A percentile compares a stretch with the other conserved stretches of the same genome.
phyloP scores from a whole-genome alignment of 768 basidiomycete genomes.

The Mycena vulgaris region DNA sequence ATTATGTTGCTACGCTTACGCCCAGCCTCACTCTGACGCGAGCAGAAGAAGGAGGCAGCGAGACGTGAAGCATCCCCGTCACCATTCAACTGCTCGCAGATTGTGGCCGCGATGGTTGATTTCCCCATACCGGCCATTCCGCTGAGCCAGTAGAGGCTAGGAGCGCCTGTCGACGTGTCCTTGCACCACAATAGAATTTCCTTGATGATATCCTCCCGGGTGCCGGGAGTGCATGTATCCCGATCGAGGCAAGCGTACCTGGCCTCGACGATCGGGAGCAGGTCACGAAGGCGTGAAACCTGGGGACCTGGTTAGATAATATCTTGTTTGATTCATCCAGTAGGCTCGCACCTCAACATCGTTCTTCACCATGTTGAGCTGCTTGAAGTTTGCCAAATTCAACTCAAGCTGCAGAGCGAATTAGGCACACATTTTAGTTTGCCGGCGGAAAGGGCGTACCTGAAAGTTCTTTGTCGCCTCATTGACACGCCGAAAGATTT shows the following conservation, averaged over 20 bases:
- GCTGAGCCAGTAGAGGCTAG: conserved; percentile 44
- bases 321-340: not conserved
- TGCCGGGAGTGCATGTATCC: not conserved
- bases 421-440: no score
- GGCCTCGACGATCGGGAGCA: not conserved
- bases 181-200: conserved; percentile 1
- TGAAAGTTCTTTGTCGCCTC: conserved; percentile 21
- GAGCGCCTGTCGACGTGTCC: not conserved
- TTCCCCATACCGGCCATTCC: conserved; percentile 26
- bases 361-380: not conserved
- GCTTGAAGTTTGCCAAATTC: conserved; percentile 6
- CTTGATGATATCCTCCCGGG: conserved; percentile 2
- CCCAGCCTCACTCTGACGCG: not conserved
- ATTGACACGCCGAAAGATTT: conserved; percentile 5
- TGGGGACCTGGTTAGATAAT: not conserved
- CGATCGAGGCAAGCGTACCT: not conserved
- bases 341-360: conserved; percentile 1
- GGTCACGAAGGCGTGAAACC: not conserved
- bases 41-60: conserved; percentile 48
- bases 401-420: not conserved
- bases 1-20: conserved; percentile 2
- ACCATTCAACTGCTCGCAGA: conserved; percentile 30
- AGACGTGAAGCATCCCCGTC: conserved; percentile 61
- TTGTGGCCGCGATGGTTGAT: conserved; percentile 42
- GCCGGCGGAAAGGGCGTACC: not conserved